These are phyloP conservation scores for Chrysanthemum lavandulifolium DNA, from an alignment of 129 eudicot species.

Conservation along the genomic window DNA sequence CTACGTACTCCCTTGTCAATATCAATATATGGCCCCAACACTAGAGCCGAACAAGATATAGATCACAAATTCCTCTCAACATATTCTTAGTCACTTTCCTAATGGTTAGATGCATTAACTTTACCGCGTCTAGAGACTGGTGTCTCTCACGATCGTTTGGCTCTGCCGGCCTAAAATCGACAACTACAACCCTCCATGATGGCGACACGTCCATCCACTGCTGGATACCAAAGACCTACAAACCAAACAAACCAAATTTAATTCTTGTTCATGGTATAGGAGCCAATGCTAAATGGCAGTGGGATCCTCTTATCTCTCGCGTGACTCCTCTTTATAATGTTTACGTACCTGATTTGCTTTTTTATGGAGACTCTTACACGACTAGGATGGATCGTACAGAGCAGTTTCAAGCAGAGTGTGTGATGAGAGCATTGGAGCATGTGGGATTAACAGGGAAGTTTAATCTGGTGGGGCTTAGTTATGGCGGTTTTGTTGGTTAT, in stretches of 20 bases:
- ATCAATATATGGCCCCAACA: too few species aligned
- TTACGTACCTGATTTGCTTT: slow-evolving; percentile 49
- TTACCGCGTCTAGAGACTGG: slow-evolving; percentile 44
- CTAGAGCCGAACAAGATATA: too few species aligned
- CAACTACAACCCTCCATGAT: slow-evolving; percentile 56
- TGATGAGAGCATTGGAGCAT: slow-evolving; percentile 45
- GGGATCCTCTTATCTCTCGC: slow-evolving; percentile 45
- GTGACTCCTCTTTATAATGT: too few species aligned
- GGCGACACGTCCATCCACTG: slow-evolving; percentile 69
- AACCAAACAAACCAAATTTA: slow-evolving; percentile 45
- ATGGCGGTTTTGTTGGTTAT: slow-evolving; percentile 83
- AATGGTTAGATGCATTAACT: slow-evolving; percentile 62
- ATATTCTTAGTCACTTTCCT: not conserved
- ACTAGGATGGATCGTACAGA: slow-evolving; percentile 52
- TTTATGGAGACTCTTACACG: slow-evolving; percentile 68
- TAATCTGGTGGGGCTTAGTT: slow-evolving; percentile 64
- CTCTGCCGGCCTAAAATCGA: slow-evolving; percentile 52
- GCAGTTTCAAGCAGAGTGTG: slow-evolving; percentile 61
- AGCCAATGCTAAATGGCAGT: slow-evolving; percentile 84
- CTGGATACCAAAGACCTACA: slow-evolving; percentile 55
- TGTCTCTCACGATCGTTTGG: slow-evolving; percentile 47
- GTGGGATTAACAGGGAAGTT: slow-evolving; percentile 35
- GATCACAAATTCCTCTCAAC: too few species aligned
- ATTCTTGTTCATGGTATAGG: slow-evolving; percentile 68
- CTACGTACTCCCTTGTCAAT: too few species aligned